Evolutionary conservation across 139 green algal genomes (phyloP), one percentile per base, ranked within the genome.

Genomic region (Chlorella sp.): DNA sequence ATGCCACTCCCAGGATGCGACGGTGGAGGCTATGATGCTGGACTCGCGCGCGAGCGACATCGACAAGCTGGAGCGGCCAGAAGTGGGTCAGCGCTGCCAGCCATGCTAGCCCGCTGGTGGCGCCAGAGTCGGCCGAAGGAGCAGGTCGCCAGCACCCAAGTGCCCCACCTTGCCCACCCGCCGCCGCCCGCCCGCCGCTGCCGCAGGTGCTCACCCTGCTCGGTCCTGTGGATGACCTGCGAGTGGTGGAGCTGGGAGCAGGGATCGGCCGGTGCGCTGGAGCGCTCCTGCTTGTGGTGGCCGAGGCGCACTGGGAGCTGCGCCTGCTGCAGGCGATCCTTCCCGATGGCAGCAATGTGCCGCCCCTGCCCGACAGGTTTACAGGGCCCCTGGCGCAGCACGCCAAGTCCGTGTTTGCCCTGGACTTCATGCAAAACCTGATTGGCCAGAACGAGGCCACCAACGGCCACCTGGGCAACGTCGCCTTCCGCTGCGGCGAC

Each of bases 1-100:
- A 46, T 83, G 96, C 65, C 90, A 97, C 82, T 88, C 78, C 21
- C 31, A 70, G 29, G 62, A 87, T 25, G 83, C 85, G 3, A 93
- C 91, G 14, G 86, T 97, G 19, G 89, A 97, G 70, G 85, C 87
- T 0, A 97, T 97, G 93, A 97, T 97, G 93, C 82, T 97, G 51
- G 93, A 97, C 84, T 90, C 76, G 59, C 79, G 90, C 56, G 93
- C 93, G 17, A 46, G 67, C 4, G 73, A 83, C 27, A 93, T 97
- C 42, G 93, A 97, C 71, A 76, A 83, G 45, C 55, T 90, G 25
- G 93, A 97, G 67, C 75, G 93, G 21, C 93, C 93, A 14, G 93
- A 97, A 87, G 93, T 97, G 56, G 5, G 83, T 0, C 17, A 2
- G 41, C 8, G 12, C 38, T 8, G 38, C 2, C 5, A 2, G 36